Evolutionary conservation across 1,284 basidiomycete genomes (phyloP), one percentile per base, ranked within the genome.

Genomic region (Malassezia arunalokei): DNA sequence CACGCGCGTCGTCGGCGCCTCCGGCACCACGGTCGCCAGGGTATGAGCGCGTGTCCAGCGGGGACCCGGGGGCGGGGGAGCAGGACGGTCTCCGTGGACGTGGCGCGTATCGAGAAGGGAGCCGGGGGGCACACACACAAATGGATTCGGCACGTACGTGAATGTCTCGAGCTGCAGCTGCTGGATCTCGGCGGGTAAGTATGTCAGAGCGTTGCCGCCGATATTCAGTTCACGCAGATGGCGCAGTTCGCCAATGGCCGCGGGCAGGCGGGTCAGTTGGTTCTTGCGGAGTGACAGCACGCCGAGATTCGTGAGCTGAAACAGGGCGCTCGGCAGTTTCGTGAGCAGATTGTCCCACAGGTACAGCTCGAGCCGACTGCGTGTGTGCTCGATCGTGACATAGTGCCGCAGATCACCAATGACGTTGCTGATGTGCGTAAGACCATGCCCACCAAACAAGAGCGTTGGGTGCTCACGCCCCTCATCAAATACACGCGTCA

Each of bases 231-330:
- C 68, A 6, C 59, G 60, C 37, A 71, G 54, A 35, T 63, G 62
- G 33, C 51, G 57, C 30, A 71, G 54, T 33, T 69, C 63, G 24
- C 64, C 62, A 31, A 71, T 69, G 33, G 67, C 67, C 4, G 64
- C 52, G 0, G 68, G 68, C 5, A 71, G 60, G 35, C 50, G 48
- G 43, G 53, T 60, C 35, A 71, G 60, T 24, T 60, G 60, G 57
- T 71, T 71, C 39, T 63, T 59, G 12, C 68, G 63, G n/a, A 71
- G 47, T 9, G 65, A 66, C n/a, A 71, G 58, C 37, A 69, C 67
- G 37, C 61, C 57, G 8, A 71, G 62, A 40, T 69, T 69, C 27
- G 57, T 52, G 12, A 71, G 57, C 37, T 65, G 60, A 49, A 71
- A 71, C 33, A 71, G 60, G 0, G 67, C 68, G 46, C 64, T 66